phyloP scores from a whole-genome alignment of 106 monocot genomes.

The Ottelia alismoides region DNA sequence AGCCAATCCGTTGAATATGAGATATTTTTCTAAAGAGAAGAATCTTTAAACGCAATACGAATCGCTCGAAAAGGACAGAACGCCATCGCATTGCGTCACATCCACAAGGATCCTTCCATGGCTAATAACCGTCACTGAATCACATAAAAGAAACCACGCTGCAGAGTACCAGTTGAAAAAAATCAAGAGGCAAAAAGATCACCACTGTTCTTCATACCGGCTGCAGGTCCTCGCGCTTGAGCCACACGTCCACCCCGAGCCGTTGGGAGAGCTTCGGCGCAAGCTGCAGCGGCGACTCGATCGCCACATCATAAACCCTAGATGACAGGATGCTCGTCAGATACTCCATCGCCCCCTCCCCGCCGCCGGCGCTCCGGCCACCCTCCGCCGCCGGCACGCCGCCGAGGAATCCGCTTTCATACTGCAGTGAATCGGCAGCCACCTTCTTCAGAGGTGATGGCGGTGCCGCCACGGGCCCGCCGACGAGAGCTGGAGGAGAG shows the following conservation, averaged over 20 bases:
- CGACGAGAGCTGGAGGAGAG: background rate
- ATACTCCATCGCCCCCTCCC: constrained; percentile 41
- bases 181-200: background rate
- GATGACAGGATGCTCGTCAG: constrained; percentile 56
- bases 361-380: constrained; percentile 3
- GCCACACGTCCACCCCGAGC: constrained; percentile 56
- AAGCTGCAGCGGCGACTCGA: constrained; percentile 73
- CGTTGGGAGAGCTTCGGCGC: constrained; percentile 72
- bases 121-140: too few species aligned
- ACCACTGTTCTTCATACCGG: constrained; percentile 26
- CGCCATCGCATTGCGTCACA: too few species aligned
- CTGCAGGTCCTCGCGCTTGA: constrained; percentile 92
- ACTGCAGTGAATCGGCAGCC: constrained; percentile 45
- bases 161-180: too few species aligned
- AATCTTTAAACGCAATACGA: too few species aligned
- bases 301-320: constrained; percentile 81
- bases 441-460: constrained; percentile 21
- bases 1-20: too few species aligned
- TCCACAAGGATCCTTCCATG: too few species aligned
- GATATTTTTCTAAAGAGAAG: too few species aligned
- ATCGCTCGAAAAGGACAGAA: too few species aligned
- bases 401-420: constrained; percentile 65
- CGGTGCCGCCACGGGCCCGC: background rate
- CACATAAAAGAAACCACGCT: too few species aligned
- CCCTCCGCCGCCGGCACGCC: constrained; percentile 36